Percentiles rank a stretch among this genome's conserved stretches.
phyloP scores from a whole-genome alignment of 2,329 filamentous ascomycete species.

The Hypoxylon sp. region DNA sequence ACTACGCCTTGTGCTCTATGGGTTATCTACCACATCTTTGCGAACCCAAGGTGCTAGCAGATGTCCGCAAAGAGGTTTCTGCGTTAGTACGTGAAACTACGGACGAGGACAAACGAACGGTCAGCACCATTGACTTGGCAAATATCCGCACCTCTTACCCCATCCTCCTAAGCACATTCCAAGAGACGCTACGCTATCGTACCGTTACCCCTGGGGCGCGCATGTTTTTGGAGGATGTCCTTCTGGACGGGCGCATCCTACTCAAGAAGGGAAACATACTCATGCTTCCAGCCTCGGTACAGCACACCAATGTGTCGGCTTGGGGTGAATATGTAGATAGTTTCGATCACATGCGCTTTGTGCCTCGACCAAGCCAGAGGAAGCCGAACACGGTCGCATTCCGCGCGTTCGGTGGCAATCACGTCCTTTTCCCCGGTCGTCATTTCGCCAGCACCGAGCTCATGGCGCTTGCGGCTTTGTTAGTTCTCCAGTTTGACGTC shows the following conservation, averaged over 20 bases:
- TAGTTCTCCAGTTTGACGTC: constrained; percentile 35
- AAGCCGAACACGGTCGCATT: constrained; percentile 27
- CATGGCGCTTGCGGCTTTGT: constrained; percentile 32
- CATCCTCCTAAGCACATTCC: constrained; percentile 46
- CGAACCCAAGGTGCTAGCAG: constrained; percentile 35
- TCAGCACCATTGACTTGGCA: constrained; percentile 42
- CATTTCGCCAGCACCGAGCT: constrained; percentile 40
- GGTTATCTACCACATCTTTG: constrained; percentile 42
- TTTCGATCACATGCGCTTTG: constrained; percentile 36
- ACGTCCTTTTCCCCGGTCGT: constrained; percentile 35
- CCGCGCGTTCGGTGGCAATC: constrained; percentile 29
- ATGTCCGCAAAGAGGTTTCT: constrained; percentile 41
- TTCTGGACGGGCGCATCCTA: constrained; percentile 32
- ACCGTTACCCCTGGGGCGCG: constrained; percentile 40
- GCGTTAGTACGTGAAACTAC: constrained; percentile 25
- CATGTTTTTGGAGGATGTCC: constrained; percentile 44
- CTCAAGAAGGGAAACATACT: constrained; percentile 41
- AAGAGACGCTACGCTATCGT: constrained; percentile 47
- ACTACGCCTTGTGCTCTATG: constrained; percentile 42
- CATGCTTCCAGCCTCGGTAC: constrained; percentile 37
- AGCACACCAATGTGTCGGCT: constrained; percentile 29
- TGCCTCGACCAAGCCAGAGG: constrained; percentile 7
- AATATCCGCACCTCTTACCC: constrained; percentile 43
- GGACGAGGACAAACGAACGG: constrained; percentile 5
- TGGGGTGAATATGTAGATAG: constrained; percentile 33